Conservation (phyloP, 495 filamentous ascomycete species). For the Neurospora sublineolata region DNA sequence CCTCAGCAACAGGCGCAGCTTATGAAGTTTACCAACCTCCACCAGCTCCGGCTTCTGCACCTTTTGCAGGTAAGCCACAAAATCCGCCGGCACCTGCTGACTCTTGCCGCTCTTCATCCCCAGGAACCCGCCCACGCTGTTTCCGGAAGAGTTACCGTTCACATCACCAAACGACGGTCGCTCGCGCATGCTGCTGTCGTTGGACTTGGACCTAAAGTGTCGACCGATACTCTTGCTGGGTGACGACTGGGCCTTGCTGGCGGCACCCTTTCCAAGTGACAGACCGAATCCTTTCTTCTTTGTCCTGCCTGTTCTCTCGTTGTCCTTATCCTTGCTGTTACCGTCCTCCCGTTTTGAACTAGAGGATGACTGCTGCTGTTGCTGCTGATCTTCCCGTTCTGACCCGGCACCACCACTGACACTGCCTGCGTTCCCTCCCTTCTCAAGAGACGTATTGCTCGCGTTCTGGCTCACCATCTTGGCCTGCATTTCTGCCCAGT, state of each 20-base stretch:
- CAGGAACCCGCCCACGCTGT: background rate
- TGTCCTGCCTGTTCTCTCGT: constrained; percentile 28
- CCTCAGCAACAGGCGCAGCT: constrained; percentile 76
- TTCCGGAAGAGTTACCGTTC: background rate
- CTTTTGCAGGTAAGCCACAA: constrained; percentile 67
- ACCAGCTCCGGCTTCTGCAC: constrained; percentile 68
- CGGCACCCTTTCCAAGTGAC: constrained; percentile 49
- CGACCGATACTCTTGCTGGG: constrained; percentile 41
- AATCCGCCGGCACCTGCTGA: constrained; percentile 58
- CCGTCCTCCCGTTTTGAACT: background rate
- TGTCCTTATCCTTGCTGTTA: constrained; percentile 22
- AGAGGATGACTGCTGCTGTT: background rate
- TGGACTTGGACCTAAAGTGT: constrained; percentile 41
- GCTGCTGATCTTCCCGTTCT: background rate
- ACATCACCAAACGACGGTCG: constrained; percentile 28
- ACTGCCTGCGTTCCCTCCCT: background rate
- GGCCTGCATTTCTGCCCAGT: constrained; percentile 55
- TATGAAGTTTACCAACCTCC: constrained; percentile 89
- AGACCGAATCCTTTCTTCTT: constrained; percentile 64
- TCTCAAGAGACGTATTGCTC: constrained; percentile 18
- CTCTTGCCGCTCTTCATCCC: constrained; percentile 28
- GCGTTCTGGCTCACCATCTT: constrained; percentile 26
- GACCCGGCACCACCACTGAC: background rate
- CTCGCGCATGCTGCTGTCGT: constrained; percentile 37
- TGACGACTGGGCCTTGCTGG: constrained; percentile 26